Percentiles rank a stretch among this genome's conserved stretches.
Evolutionary conservation across 1,139 yeast genomes (phyloP).

Genomic region (Wickerhamiella infanticola): DNA sequence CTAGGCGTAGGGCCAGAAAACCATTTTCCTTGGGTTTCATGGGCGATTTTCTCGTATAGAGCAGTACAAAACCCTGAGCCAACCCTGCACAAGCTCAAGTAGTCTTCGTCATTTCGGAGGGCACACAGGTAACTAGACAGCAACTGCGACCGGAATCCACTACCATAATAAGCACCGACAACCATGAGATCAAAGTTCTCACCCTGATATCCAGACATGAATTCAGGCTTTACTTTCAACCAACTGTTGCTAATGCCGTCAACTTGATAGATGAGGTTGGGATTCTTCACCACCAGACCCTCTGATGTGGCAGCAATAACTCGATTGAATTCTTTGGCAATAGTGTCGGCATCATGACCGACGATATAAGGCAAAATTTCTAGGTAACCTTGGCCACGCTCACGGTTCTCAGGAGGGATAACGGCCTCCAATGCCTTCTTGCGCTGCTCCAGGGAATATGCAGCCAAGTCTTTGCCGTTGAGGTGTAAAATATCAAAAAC

Average conservation of each 20-base stretch:
- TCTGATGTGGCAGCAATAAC: constrained; percentile 54
- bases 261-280: constrained; percentile 41
- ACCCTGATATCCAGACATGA: constrained; percentile 62
- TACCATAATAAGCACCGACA: constrained; percentile 62
- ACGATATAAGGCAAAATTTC: constrained; percentile 38
- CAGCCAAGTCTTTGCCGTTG: constrained; percentile 48
- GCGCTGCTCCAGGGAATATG: constrained; percentile 40
- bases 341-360: constrained; percentile 35
- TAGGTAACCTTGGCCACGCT: constrained; percentile 23
- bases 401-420: constrained; percentile 33
- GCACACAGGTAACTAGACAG: constrained; percentile 62
- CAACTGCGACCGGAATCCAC: constrained; percentile 30
- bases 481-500: constrained; percentile 59
- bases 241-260: constrained; percentile 49
- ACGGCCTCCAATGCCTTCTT: constrained; percentile 36
- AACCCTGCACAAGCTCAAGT: constrained; percentile 56
- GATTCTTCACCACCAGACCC: constrained; percentile 66
- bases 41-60: constrained; percentile 45
- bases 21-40: constrained; percentile 51
- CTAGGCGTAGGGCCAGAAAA: constrained; percentile 19
- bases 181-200: constrained; percentile 69
- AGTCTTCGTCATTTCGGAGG: constrained; percentile 31
- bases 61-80: constrained; percentile 68
- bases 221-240: constrained; percentile 87
- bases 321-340: constrained; percentile 38